These are phyloP conservation scores for Nemania serpens DNA, from an alignment of 2,329 filamentous ascomycete species.

Conservation along the genomic window DNA sequence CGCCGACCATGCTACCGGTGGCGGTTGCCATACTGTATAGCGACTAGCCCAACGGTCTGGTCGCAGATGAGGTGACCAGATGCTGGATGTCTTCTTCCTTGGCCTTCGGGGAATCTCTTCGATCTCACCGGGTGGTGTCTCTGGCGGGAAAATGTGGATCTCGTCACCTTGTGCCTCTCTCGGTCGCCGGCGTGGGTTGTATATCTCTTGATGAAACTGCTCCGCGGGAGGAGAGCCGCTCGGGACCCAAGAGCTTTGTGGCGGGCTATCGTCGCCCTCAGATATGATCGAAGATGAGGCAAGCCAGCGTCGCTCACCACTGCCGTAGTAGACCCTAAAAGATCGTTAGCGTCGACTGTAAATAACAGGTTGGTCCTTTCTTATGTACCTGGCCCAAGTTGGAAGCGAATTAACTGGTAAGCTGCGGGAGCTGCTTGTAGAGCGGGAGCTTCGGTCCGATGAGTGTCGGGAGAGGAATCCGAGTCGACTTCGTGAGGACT, in stretches of 20 bases:
- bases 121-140: conserved; percentile 43
- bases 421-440: conserved; percentile 56
- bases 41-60: conserved; percentile 63
- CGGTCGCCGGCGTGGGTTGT: conserved; percentile 41
- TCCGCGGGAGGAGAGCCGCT: conserved; percentile 57
- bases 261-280: conserved; percentile 53
- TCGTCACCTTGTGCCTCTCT: conserved; percentile 39
- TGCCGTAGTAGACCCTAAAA: conserved; percentile 70
- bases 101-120: conserved; percentile 41
- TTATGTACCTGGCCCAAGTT: conserved; percentile 56
- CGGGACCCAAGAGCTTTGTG: conserved; percentile 48
- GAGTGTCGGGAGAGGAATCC: conserved; percentile 55
- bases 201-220: conserved; percentile 46
- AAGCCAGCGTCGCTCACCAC: conserved; percentile 62
- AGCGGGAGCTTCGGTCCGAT: conserved; percentile 59
- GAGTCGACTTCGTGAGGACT: conserved; percentile 58
- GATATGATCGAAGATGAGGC: conserved; percentile 54
- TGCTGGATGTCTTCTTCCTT: conserved; percentile 59
- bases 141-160: conserved; percentile 48
- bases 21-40: conserved; percentile 73
- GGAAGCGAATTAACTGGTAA: conserved; percentile 53
- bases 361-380: background rate
- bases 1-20: conserved; percentile 67
- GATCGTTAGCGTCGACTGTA: conserved; percentile 7
- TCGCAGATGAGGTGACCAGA: conserved; percentile 76